Conservation (phyloP, 2,329 filamentous ascomycete species). For the Domatiomyces catenatus region DNA sequence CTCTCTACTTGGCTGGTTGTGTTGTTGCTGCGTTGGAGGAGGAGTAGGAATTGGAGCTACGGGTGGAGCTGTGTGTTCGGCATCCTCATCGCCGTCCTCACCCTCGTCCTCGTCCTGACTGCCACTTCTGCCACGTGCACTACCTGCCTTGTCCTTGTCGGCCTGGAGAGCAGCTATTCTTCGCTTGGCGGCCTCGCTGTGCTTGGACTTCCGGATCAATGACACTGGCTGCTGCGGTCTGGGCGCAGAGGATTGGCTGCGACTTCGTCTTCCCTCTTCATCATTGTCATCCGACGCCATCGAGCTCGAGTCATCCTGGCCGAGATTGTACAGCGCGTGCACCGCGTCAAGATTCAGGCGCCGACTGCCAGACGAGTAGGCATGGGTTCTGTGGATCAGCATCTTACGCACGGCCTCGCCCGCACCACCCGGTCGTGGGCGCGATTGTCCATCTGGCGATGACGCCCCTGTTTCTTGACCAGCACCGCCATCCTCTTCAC, state of each 20-base stretch:
- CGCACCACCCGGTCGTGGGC: conserved; percentile 6
- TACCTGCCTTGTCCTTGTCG: background rate
- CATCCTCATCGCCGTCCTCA: too few species aligned
- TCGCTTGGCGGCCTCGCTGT: background rate
- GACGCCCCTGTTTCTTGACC: background rate
- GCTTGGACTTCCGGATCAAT: background rate
- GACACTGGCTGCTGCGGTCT: background rate
- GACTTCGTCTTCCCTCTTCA: background rate
- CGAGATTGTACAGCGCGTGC: conserved; percentile 1
- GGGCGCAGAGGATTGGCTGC: background rate
- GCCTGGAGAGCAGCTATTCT: background rate
- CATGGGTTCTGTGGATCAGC: conserved; percentile 15
- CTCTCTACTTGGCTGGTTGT: background rate
- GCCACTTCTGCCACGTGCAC: background rate
- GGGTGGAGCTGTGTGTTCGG: background rate
- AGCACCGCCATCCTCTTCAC: background rate
- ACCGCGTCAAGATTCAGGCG: conserved; percentile 15
- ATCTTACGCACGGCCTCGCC: conserved; percentile 13
- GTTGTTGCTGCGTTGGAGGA: background rate
- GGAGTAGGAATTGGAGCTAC: background rate
- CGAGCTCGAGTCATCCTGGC: conserved; percentile 2
- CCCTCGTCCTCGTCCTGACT: background rate
- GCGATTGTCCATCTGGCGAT: background rate
- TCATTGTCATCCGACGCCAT: background rate
- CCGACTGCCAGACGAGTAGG: conserved; percentile 4